phyloP scores from a whole-genome alignment of 116 monocot genomes.

The Trichopus zeylanicus region DNA sequence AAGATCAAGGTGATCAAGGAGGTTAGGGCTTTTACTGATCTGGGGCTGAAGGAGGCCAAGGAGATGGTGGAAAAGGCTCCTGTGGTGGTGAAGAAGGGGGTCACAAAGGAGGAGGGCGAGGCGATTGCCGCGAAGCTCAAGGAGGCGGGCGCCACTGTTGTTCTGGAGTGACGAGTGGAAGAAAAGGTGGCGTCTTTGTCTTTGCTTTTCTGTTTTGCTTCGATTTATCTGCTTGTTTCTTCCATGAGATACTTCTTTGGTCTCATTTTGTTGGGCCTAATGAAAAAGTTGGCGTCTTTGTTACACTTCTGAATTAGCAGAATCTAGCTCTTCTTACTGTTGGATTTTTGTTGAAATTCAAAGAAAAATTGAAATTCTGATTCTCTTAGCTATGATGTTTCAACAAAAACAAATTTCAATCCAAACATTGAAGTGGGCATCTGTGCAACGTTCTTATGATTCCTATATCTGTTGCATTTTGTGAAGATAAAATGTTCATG shows the following conservation, averaged over 20 bases:
- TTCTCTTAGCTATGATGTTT: background rate
- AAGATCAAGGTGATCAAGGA: constrained; percentile 84
- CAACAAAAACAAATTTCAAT: background rate
- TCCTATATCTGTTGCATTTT: background rate
- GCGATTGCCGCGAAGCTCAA: constrained; percentile 76
- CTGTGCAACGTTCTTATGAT: background rate
- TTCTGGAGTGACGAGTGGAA: constrained; percentile 53
- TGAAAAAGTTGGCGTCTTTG: background rate
- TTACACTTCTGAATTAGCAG: background rate
- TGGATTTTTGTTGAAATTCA: background rate
- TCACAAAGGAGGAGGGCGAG: constrained; percentile 82
- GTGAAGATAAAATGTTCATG: too few relatives aligned
- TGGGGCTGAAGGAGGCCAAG: constrained; percentile 96
- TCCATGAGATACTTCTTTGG: background rate
- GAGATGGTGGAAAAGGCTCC: constrained; percentile 92
- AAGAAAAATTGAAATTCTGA: background rate
- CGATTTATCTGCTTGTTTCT: background rate
- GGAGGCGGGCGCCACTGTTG: constrained; percentile 74
- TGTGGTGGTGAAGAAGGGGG: constrained; percentile 62
- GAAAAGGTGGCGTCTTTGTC: background rate
- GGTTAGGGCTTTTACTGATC: constrained; percentile 69
- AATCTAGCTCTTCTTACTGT: background rate
- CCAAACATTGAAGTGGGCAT: background rate
- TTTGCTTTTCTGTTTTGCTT: background rate
- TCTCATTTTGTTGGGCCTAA: background rate